Conservation (phyloP, 1,284 basidiomycete genomes). For the Trametes hirsuta region DNA sequence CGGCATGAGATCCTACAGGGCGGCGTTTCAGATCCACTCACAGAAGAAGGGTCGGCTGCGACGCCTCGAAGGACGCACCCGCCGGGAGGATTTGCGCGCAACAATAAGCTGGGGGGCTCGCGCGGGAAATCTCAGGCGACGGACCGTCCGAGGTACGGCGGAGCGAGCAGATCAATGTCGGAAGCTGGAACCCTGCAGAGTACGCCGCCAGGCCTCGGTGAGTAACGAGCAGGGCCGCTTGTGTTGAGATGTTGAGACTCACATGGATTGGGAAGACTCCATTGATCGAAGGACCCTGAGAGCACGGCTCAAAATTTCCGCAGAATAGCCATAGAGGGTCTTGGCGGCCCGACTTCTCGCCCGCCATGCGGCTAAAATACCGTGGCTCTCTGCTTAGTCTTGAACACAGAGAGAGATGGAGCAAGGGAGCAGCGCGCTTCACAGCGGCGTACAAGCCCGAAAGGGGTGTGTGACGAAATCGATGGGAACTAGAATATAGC, state of each 20-base stretch:
- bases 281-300: conserved; percentile 4
- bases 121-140: conserved; percentile 1
- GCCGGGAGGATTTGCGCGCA: conserved; percentile 1
- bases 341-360: neutral
- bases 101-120: conserved; percentile 13
- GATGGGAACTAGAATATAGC: neutral
- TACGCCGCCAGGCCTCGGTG: neutral
- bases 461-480: neutral
- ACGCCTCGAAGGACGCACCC: conserved; percentile 4
- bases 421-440: neutral
- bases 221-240: neutral
- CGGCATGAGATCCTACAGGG: conserved; percentile 11
- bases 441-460: neutral
- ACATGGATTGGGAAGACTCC: neutral
- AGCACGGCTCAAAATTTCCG: neutral
- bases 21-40: conserved; percentile 16
- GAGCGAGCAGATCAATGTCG: neutral
- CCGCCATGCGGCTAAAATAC: too few relatives aligned
- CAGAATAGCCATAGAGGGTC: neutral
- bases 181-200: neutral
- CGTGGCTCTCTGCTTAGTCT: too few relatives aligned
- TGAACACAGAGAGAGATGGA: neutral
- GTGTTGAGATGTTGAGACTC: conserved; percentile 3
- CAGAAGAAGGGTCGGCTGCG: conserved; percentile 17
- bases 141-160: conserved; percentile 2